These are phyloP conservation scores for Candida mesenterica DNA, from an alignment of 1,139 yeast species.

Conservation along the genomic window DNA sequence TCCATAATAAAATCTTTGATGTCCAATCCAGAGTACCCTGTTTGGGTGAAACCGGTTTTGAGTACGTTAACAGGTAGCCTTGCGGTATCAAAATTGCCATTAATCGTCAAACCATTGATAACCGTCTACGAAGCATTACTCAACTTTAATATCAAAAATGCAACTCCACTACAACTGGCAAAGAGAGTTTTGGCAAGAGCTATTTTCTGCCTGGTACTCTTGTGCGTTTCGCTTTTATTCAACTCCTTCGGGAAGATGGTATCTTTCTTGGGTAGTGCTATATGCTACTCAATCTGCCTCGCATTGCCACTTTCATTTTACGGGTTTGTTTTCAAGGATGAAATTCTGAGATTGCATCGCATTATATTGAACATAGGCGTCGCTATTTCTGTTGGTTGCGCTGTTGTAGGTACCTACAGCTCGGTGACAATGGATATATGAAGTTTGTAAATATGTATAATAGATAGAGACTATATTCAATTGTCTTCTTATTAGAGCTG, in stretches of 20 bases:
- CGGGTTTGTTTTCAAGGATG: constrained; percentile 51
- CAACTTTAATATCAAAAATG: constrained; percentile 4
- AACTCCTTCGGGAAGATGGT: constrained; percentile 81
- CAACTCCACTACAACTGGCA: constrained; percentile 4
- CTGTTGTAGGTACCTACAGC: constrained; percentile 50
- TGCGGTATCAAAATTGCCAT: constrained; percentile 43
- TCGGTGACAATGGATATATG: constrained; percentile 21
- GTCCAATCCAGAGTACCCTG: constrained; percentile 34
- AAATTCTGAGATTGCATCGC: constrained; percentile 39
- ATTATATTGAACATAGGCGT: constrained; percentile 46
- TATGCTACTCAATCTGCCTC: constrained; percentile 79
- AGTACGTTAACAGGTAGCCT: constrained; percentile 39
- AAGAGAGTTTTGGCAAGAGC: constrained; percentile 22
- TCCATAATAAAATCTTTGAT: constrained; percentile 40
- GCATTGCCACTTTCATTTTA: constrained; percentile 76
- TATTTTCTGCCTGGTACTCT: constrained; percentile 23
- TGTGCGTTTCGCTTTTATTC: constrained; percentile 56
- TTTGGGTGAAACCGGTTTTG: constrained; percentile 28
- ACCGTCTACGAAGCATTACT: constrained; percentile 35
- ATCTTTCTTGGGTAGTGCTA: constrained; percentile 78
- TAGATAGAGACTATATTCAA: not conserved
- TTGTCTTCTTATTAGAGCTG: no score
- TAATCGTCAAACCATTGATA: constrained; percentile 39
- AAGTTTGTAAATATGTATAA: not conserved
- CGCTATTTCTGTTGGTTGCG: constrained; percentile 41